Base-by-base conservation (phyloP, 2,329 filamentous ascomycete genomes). In the Hyphodiscus sp. region DNA sequence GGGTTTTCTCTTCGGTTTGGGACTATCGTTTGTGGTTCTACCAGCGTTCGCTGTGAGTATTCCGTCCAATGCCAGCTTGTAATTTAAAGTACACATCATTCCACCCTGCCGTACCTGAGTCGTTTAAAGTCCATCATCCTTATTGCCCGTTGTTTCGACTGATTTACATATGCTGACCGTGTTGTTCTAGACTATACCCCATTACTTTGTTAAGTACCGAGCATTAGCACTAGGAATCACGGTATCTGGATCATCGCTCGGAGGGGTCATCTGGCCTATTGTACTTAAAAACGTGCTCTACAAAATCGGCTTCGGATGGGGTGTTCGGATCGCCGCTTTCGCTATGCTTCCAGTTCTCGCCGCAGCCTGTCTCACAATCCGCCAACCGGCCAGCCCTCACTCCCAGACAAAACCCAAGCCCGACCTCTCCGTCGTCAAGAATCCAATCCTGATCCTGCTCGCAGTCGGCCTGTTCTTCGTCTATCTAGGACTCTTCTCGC, bases 181-280 rank as follows among this genome's bases (percentile, higher is more conserved):
- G 23, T 3, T 8, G 3, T 26, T 26, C 23, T 26, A 26, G 23
- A 45, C 20, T 4, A 13, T 45, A 16, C 42, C 42, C 11, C 11
- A 20, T 23, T 73, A 77, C 59, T 73, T 74, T 62, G 56, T 59
- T 7, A 72, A 71, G 52, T 68, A 70, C 33, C 70, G 76, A 33
- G 70, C 70, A 3, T 64, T 71, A 2, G 76, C 75, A 5, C 64
- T 74, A 46, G 76, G 76, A 1, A 65, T 77, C 20, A 71, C 73
- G 60, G 70, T 68, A 1, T 57, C 63, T 8, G 73, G 73, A 1
- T 65, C 59, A 7, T 75, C 73, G 10, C 58, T 78, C 4, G 76
- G 76, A 3, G 76, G 76, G 13, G 75, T 85, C 23, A 74, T 83
- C 43, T 76, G 82, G 49, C 81, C 81, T 0, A 81, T 83, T 59